These are phyloP conservation scores for Seiridium cupressi DNA, from an alignment of 2,329 filamentous ascomycete genomes.

Conservation along the genomic window DNA sequence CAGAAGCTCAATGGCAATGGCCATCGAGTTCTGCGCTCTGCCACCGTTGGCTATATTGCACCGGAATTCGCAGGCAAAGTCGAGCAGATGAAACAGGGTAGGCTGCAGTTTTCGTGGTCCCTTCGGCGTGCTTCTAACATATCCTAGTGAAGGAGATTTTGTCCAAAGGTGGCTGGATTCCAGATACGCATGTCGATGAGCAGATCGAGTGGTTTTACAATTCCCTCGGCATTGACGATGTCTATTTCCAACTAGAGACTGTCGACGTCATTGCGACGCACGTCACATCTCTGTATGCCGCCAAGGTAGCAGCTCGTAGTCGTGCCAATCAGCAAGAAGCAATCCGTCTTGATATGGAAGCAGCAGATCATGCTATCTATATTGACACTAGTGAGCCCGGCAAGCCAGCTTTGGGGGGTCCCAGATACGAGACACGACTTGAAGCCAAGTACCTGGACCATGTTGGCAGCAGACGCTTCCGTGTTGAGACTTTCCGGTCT, in stretches of 20 bases:
- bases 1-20: constrained; percentile 56
- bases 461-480: constrained; percentile 73
- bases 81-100: constrained; percentile 82
- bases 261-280: constrained; percentile 87
- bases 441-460: constrained; percentile 94
- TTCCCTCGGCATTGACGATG: constrained; percentile 95
- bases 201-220: constrained; percentile 98
- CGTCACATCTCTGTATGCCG: constrained; percentile 93
- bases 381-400: constrained; percentile 96
- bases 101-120: constrained; percentile 26
- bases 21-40: constrained; percentile 77
- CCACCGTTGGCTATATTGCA: constrained; percentile 90
- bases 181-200: constrained; percentile 74
- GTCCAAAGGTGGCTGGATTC: constrained; percentile 80
- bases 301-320: constrained; percentile 91
- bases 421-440: constrained; percentile 90
- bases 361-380: constrained; percentile 91
- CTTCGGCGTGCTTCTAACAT: constrained; percentile 27
- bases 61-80: constrained; percentile 91
- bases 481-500: constrained; percentile 96
- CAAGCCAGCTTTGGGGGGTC: constrained; percentile 70
- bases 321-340: constrained; percentile 92
- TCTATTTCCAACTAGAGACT: constrained; percentile 92
- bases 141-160: constrained; percentile 71
- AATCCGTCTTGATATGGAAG: constrained; percentile 94